phyloP scores from a whole-genome alignment of 192 early-diverging fungal genomes.

The Entophlyctis helioformis region DNA sequence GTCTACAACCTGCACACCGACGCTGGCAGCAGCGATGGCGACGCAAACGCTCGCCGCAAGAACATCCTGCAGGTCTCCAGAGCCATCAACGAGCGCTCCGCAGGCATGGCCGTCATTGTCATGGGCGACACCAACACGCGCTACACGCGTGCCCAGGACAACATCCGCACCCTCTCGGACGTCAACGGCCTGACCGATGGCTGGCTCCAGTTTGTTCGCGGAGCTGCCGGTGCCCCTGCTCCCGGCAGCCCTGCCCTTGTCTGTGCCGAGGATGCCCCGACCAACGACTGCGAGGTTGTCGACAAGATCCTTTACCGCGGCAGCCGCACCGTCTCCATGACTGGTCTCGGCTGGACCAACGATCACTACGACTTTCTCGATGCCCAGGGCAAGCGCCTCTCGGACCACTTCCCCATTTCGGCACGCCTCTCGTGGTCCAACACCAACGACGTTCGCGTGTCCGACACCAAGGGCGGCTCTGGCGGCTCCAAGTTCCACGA shows the following conservation, averaged over 20 bases:
- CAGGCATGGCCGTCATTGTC: slow-evolving; percentile 9
- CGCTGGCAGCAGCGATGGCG: slow-evolving; percentile 3
- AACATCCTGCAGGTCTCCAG: slow-evolving; percentile 4
- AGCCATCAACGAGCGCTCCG: slow-evolving; percentile 3
- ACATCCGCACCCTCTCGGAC: slow-evolving; percentile 1
- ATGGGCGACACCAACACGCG: slow-evolving; percentile 14
- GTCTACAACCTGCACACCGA: slow-evolving; percentile 15
- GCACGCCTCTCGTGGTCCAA: no score
- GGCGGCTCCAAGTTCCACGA: no score
- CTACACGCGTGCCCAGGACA: slow-evolving; percentile 10
- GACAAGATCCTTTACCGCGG: slow-evolving; percentile 11
- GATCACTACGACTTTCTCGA: slow-evolving; percentile 3
- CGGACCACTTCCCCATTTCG: slow-evolving; percentile 8
- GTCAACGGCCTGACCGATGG: slow-evolving; percentile 5
- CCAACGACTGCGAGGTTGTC: slow-evolving; percentile 5
- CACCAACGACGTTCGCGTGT: no score
- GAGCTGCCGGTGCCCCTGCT: slow-evolving; percentile 3
- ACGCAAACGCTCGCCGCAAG: slow-evolving; percentile 1
- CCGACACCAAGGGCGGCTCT: no score
- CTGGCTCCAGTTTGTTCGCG: slow-evolving; percentile 2
- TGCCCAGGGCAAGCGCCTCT: neutral
- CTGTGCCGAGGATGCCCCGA: neutral
- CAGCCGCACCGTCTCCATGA: neutral
- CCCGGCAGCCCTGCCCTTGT: slow-evolving; percentile 1
- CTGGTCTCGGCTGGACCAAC: neutral